Percentiles rank a stretch among this genome's conserved stretches.
These are phyloP conservation scores for Kluyveromyces siamensis DNA, from an alignment of 805 yeast species.

Conservation along the genomic window DNA sequence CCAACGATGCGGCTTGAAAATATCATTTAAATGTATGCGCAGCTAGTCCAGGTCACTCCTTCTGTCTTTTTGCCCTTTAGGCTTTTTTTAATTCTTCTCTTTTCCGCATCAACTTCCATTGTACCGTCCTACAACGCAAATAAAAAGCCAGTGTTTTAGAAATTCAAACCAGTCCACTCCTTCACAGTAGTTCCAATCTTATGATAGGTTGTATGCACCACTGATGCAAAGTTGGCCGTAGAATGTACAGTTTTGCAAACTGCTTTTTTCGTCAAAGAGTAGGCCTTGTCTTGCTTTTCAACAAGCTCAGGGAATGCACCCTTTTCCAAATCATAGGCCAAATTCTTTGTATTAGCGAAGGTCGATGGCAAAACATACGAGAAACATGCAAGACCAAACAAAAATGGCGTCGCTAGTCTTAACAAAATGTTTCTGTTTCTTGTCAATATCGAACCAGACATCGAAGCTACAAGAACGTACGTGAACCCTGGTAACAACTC, in stretches of 20 bases:
- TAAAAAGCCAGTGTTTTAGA: background rate
- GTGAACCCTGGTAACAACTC: conserved; percentile 49
- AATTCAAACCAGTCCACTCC: conserved; percentile 19
- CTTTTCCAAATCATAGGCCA: conserved; percentile 42
- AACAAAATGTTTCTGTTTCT: conserved; percentile 43
- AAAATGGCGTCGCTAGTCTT: conserved; percentile 41
- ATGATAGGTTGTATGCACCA: conserved; percentile 1
- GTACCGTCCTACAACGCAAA: too few species aligned
- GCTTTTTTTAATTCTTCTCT: background rate
- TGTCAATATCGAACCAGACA: conserved; percentile 52
- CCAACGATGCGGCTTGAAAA: too few species aligned
- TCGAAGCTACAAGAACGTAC: conserved; percentile 45
- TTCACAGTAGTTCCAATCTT: conserved; percentile 5
- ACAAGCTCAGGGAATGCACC: conserved; percentile 20
- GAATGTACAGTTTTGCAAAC: conserved; percentile 1
- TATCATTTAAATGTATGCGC: too few species aligned
- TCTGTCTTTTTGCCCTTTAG: too few species aligned
- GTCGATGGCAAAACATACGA: conserved; percentile 51
- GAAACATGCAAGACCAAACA: conserved; percentile 45
- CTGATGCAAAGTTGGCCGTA: background rate
- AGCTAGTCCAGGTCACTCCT: too few species aligned
- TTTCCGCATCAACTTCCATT: background rate
- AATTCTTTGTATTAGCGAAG: conserved; percentile 37
- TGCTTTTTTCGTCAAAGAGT: background rate
- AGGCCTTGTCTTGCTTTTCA: conserved; percentile 17